Percentiles rank a stretch among this genome's conserved stretches.
These are phyloP conservation scores for Pichia sp. DNA, from an alignment of 1,139 yeast species.

Conservation along the genomic window DNA sequence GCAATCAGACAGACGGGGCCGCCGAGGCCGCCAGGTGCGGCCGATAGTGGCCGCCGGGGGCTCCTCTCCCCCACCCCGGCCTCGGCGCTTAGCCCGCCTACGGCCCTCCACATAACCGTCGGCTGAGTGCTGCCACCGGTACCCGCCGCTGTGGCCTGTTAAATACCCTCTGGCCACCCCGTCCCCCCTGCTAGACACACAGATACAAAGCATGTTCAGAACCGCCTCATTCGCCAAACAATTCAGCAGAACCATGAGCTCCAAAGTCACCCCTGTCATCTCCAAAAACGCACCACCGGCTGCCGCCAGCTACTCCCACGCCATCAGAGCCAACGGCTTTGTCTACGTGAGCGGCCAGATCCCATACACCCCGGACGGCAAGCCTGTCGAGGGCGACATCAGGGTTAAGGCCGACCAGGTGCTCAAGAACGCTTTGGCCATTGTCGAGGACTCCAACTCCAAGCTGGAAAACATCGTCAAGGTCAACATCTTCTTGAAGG, in stretches of 20 bases:
- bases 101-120: not conserved
- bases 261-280: slow-evolving; percentile 48
- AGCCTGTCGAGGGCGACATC: slow-evolving; percentile 71
- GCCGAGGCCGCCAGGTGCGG: not conserved
- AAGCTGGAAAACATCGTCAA: slow-evolving; percentile 78
- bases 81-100: not conserved
- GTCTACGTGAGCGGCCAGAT: slow-evolving; percentile 94
- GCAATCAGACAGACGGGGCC: not conserved
- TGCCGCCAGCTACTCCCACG: slow-evolving; percentile 93
- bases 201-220: not conserved
- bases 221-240: not conserved
- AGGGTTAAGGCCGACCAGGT: slow-evolving; percentile 83
- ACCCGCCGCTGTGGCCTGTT: not conserved
- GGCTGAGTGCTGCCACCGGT: not conserved
- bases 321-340: slow-evolving; percentile 80
- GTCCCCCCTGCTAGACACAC: not conserved
- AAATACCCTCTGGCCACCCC: not conserved
- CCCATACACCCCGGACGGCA: slow-evolving; percentile 80
- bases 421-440: slow-evolving; percentile 67
- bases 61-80: not conserved
- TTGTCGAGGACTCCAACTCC: slow-evolving; percentile 79
- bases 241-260: slow-evolving; percentile 12
- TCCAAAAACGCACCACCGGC: slow-evolving; percentile 88
- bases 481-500: slow-evolving; percentile 82
- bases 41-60: not conserved